Conservation (phyloP, 2,329 filamentous ascomycete genomes). For the Stagonosporopsis tanaceti region DNA sequence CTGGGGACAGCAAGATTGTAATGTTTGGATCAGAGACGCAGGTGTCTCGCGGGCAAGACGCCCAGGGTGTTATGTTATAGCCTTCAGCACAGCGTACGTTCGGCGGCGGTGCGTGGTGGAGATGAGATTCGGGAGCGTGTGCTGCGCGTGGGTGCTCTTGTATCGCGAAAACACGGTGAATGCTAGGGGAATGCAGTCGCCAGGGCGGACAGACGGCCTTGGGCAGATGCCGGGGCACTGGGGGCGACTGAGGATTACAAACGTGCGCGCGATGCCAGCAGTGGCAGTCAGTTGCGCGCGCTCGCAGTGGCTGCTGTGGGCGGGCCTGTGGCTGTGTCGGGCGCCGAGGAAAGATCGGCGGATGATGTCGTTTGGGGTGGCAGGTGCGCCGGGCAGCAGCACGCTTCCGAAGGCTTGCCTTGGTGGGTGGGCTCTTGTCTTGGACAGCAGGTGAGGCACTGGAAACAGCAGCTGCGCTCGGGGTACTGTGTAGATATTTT, state of each 20-base stretch:
- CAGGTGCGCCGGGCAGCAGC: slow-evolving; percentile 21
- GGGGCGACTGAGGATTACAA: slow-evolving; percentile 10
- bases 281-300: slow-evolving; percentile 11
- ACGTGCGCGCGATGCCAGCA: slow-evolving; percentile 15
- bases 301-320: slow-evolving; percentile 13
- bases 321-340: slow-evolving; percentile 16
- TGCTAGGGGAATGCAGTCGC: slow-evolving; percentile 4
- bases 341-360: slow-evolving; percentile 19
- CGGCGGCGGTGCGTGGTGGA: slow-evolving; percentile 39
- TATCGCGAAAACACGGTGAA: slow-evolving; percentile 44
- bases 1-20: slow-evolving; percentile 8
- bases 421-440: slow-evolving; percentile 15
- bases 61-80: slow-evolving; percentile 48
- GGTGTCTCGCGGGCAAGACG: slow-evolving; percentile 52
- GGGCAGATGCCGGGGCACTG: slow-evolving; percentile 1
- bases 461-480: slow-evolving; percentile 11
- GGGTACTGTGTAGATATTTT: slow-evolving; percentile 20
- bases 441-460: slow-evolving; percentile 15
- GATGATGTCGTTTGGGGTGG: slow-evolving; percentile 19
- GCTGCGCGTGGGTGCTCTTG: slow-evolving; percentile 36
- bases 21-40: slow-evolving; percentile 41
- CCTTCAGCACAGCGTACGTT: slow-evolving; percentile 49
- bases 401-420: slow-evolving; percentile 16
- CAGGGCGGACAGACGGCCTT: slow-evolving; percentile 2
- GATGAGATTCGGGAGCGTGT: slow-evolving; percentile 39